These are phyloP conservation scores for Lasiodiplodia sp. DNA, from an alignment of 2,329 filamentous ascomycete genomes.

Conservation along the genomic window DNA sequence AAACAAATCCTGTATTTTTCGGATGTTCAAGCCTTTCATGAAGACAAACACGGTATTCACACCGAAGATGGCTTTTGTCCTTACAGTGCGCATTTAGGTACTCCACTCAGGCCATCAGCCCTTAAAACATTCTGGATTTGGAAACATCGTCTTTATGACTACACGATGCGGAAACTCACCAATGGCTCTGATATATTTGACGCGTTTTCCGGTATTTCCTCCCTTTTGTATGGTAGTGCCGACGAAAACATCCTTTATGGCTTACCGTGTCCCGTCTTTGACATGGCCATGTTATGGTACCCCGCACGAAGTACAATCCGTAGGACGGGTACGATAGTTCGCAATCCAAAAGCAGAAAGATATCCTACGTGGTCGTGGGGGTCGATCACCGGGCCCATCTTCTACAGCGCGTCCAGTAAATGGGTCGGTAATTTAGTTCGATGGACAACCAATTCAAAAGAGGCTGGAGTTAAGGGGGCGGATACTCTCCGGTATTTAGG, in stretches of 20 bases:
- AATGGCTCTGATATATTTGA: conserved; percentile 11
- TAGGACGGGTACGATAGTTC: neutral
- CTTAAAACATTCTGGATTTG: neutral
- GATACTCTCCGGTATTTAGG: neutral
- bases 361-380: conserved; percentile 26
- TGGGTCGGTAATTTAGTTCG: neutral
- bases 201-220: conserved; percentile 17
- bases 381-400: neutral
- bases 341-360: neutral
- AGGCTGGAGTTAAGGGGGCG: neutral
- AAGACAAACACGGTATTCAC: too few relatives aligned
- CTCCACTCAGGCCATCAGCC: too few relatives aligned
- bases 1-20: too few relatives aligned
- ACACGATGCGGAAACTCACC: neutral
- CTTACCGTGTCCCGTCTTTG: neutral
- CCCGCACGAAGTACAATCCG: neutral
- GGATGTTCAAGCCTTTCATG: too few relatives aligned
- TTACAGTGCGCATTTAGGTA: too few relatives aligned
- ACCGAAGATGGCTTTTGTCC: too few relatives aligned
- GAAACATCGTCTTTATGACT: neutral
- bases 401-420: neutral
- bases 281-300: conserved; percentile 14
- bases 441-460: neutral
- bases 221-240: neutral
- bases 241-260: neutral